These are phyloP conservation scores for Aspergillus glaucus DNA, from an alignment of 2,329 filamentous ascomycete genomes.

Conservation along the genomic window DNA sequence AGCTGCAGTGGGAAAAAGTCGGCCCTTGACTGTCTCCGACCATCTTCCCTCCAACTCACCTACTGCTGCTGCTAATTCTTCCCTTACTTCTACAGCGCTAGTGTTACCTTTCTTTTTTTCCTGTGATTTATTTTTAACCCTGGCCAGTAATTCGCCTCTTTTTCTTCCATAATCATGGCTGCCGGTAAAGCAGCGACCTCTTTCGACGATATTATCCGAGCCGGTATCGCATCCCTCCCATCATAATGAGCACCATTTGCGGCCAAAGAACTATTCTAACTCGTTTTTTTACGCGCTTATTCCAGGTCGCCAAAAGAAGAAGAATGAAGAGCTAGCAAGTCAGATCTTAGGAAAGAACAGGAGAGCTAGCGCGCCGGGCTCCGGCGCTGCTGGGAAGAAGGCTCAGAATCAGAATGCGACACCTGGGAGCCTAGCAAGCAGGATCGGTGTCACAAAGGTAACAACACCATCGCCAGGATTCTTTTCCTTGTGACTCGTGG, in stretches of 20 bases:
- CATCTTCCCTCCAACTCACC: neutral
- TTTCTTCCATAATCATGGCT: constrained; percentile 26
- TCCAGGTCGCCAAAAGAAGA: constrained; percentile 48
- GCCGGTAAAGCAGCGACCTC: constrained; percentile 33
- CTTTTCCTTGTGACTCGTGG: neutral
- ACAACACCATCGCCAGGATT: constrained; percentile 2
- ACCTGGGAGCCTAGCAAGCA: constrained; percentile 50
- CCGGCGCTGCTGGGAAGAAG: constrained; percentile 31
- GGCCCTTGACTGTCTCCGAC: neutral
- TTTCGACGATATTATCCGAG: constrained; percentile 48
- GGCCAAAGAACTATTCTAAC: neutral
- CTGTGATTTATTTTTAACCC: neutral
- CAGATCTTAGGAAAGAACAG: constrained; percentile 53
- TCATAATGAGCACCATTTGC: constrained; percentile 4
- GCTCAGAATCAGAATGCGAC: constrained; percentile 37
- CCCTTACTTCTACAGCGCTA: neutral
- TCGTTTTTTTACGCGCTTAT: constrained; percentile 3
- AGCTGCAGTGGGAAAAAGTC: constrained; percentile 2
- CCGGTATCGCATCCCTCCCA: constrained; percentile 32
- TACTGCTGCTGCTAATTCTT: neutral
- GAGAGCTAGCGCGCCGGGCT: constrained; percentile 42
- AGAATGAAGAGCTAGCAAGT: constrained; percentile 52
- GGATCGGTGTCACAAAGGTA: constrained; percentile 55
- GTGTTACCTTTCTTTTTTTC: neutral
- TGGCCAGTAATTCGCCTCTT: neutral